Base-by-base conservation (phyloP, 2,329 filamentous ascomycete species). In the Fusarium dimerum region DNA sequence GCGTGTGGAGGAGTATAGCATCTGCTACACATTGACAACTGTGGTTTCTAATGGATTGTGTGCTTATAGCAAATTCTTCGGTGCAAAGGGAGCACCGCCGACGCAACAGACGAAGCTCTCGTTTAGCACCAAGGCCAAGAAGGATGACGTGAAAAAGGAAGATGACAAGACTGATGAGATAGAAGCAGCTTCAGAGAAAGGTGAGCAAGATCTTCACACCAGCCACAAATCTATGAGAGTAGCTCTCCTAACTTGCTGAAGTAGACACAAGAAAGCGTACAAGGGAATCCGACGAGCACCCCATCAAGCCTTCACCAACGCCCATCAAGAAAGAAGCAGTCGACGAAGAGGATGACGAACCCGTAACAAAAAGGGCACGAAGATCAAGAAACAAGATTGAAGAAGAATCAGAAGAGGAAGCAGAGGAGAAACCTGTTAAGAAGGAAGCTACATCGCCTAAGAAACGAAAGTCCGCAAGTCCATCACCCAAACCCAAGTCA, bases 51-150 rank as follows among this genome's bases (percentile, higher is more conserved):
- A 54, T 3, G 11, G 48, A 50, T 39, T 18, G 29, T 10, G 15
- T 55, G n/a, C 6, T 20, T 45, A 15, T 47, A 97, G 93, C 56
- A 94, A 93, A 70, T 97, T 96, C 76, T 96, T 97, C 68, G 86
- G 84, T 46, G 71, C 79, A 6, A 82, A 80, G 61, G 72, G 81
- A 1, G 76, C 60, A 6, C 59, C 81, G 16, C 82, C 84, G 12
- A 79, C 81, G 38, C 88, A 91, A 69, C 91, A 96, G 71, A 87
- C 89, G 1, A 94, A 86, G 62, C 76, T 96, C 39, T 81, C 88
- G 0, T 96, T 96, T 66, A 84, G 85, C 36, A 85, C 84, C 45
- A 85, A 83, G 66, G 67, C 55, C 2, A 73, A 71, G 55, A 74
- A 73, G 61, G 56, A 68, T 43, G 68, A 71, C 46, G 56, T 68